phyloP scores from a whole-genome alignment of 352 stramenopile species.

The Elongisporangium senticosum region DNA sequence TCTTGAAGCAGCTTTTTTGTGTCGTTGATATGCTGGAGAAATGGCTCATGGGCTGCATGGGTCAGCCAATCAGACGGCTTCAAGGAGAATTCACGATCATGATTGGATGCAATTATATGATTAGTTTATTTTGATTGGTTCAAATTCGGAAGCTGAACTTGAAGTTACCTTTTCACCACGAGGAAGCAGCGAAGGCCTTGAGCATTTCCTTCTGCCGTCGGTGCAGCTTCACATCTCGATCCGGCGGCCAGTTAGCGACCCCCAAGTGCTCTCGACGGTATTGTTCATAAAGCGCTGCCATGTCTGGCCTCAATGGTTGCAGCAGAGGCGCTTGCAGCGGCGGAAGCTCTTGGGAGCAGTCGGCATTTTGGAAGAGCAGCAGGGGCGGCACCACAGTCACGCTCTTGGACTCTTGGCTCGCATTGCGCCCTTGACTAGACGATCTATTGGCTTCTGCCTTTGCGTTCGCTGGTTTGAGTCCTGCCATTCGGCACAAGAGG shows the following conservation, averaged over 20 bases:
- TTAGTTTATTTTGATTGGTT: too few relatives aligned
- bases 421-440: neutral
- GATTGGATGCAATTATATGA: too few relatives aligned
- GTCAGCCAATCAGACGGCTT: too few relatives aligned
- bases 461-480: neutral
- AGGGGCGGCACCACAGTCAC: neutral
- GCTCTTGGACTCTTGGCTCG: neutral
- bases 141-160: too few relatives aligned
- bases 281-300: conserved; percentile 14
- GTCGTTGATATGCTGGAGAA: too few relatives aligned
- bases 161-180: conserved; percentile 11
- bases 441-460: conserved; percentile 1
- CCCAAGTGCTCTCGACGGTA: conserved; percentile 19
- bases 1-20: too few relatives aligned
- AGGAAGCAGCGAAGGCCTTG: conserved; percentile 24
- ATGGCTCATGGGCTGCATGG: too few relatives aligned
- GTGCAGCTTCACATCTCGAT: conserved; percentile 31
- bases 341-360: neutral
- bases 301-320: conserved; percentile 10
- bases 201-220: conserved; percentile 41
- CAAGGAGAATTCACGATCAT: too few relatives aligned
- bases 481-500: conserved; percentile 14
- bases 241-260: conserved; percentile 2
- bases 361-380: neutral
- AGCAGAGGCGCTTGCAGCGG: conserved; percentile 6